phyloP scores from a whole-genome alignment of 176 grass and related monocot species.

The Oryza brachyantha region DNA sequence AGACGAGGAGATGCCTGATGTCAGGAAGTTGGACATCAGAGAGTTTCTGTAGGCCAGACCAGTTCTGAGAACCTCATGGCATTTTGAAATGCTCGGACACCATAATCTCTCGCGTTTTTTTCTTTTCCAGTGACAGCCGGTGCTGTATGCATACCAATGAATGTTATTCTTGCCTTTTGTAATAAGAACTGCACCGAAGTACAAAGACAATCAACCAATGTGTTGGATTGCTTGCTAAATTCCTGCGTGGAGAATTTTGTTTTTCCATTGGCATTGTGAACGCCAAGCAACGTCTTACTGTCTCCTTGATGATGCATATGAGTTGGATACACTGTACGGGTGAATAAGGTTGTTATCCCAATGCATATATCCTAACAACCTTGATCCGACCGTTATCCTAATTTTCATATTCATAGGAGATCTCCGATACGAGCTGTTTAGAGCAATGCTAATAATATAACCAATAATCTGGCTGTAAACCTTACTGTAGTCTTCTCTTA shows the following conservation, averaged over 20 bases:
- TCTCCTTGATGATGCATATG: not conserved
- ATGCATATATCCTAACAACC: no score
- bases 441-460: no score
- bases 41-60: slow-evolving; percentile 55
- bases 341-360: no score
- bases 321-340: not conserved
- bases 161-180: slow-evolving; percentile 34
- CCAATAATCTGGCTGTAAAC: no score
- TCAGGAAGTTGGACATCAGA: slow-evolving; percentile 81
- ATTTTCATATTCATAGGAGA: no score
- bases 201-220: slow-evolving; percentile 22
- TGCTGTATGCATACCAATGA: slow-evolving; percentile 41
- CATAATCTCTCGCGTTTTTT: slow-evolving; percentile 10
- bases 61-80: not conserved
- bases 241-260: not conserved
- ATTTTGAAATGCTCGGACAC: slow-evolving; percentile 6
- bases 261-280: not conserved
- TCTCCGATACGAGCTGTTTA: no score
- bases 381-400: no score
- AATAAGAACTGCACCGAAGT: slow-evolving; percentile 53
- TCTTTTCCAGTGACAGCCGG: slow-evolving; percentile 14
- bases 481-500: no score
- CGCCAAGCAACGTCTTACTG: not conserved
- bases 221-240: slow-evolving; percentile 25
- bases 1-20: slow-evolving; percentile 83